Evolutionary conservation across 495 filamentous ascomycete genomes (phyloP).

Genomic region (Amorphotheca resinae): DNA sequence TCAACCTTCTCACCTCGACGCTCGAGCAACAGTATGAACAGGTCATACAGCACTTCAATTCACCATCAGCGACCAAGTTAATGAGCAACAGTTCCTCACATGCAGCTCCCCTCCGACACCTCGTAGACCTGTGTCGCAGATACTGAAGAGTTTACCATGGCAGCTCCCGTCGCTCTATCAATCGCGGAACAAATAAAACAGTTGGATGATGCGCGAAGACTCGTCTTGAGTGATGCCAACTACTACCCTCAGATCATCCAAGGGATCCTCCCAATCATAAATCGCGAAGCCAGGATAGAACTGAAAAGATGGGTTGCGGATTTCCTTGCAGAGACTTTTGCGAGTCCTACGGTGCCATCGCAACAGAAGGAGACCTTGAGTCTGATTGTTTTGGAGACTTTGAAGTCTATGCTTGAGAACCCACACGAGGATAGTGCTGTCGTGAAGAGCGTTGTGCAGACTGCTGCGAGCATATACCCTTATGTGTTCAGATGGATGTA

Average conservation of each 20-base stretch:
- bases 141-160: constrained; percentile 26
- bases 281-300: constrained; percentile 57
- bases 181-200: constrained; percentile 67
- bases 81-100: constrained; percentile 7
- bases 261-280: constrained; percentile 80
- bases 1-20: background rate
- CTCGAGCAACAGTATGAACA: constrained; percentile 2
- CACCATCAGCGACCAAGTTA: constrained; percentile 3
- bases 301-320: constrained; percentile 91
- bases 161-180: constrained; percentile 30
- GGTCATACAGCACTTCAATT: background rate
- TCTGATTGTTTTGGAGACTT: constrained; percentile 55
- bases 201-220: constrained; percentile 73
- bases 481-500: constrained; percentile 89
- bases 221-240: constrained; percentile 68
- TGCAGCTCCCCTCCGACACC: constrained; percentile 1
- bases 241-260: constrained; percentile 86
- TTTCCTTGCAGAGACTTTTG: constrained; percentile 92
- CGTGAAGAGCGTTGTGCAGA: constrained; percentile 71
- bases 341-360: constrained; percentile 60
- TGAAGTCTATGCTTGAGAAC: constrained; percentile 61
- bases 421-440: constrained; percentile 62
- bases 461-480: constrained; percentile 81
- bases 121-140: constrained; percentile 13
- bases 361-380: constrained; percentile 67